These are phyloP conservation scores for Reticulascus tulasneorum DNA, from an alignment of 2,329 filamentous ascomycete species.

Conservation along the genomic window DNA sequence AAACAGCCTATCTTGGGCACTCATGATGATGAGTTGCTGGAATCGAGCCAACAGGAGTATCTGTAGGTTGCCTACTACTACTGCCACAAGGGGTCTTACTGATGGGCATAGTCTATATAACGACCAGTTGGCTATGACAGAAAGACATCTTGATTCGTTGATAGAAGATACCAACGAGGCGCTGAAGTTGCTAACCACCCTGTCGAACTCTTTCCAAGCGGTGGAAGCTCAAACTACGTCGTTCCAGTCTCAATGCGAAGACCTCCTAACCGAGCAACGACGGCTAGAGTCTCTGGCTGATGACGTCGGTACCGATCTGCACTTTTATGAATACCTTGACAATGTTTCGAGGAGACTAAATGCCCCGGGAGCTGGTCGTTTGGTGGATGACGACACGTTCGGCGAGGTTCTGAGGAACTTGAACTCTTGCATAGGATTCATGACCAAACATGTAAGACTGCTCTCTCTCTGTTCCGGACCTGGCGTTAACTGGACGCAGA, in stretches of 20 bases:
- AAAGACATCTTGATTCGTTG: slow-evolving; percentile 76
- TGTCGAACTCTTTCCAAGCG: slow-evolving; percentile 81
- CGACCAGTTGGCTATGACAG: slow-evolving; percentile 76
- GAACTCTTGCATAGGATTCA: slow-evolving; percentile 88
- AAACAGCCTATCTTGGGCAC: slow-evolving; percentile 41
- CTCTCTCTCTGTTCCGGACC: too few relatives aligned
- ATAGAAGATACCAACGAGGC: slow-evolving; percentile 73
- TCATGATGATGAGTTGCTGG: slow-evolving; percentile 65
- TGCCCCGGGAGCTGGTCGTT: slow-evolving; percentile 80
- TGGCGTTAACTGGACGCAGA: slow-evolving; percentile 39
- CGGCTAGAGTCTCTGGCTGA: slow-evolving; percentile 75
- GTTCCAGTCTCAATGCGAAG: slow-evolving; percentile 89
- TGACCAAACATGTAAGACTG: slow-evolving; percentile 72
- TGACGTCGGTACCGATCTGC: slow-evolving; percentile 82
- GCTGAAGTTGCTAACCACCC: slow-evolving; percentile 68
- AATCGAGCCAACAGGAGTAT: slow-evolving; percentile 83
- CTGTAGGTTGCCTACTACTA: slow-evolving; percentile 48
- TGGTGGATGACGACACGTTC: slow-evolving; percentile 82
- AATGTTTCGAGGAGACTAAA: slow-evolving; percentile 86
- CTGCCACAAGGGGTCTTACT: neutral
- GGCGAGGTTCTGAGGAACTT: slow-evolving; percentile 83
- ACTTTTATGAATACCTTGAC: slow-evolving; percentile 92
- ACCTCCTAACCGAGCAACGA: slow-evolving; percentile 76
- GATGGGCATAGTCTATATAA: slow-evolving; percentile 59
- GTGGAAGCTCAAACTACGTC: slow-evolving; percentile 90